Conservation (phyloP, 164 flowering plant genomes). For the Annona cherimola region DNA sequence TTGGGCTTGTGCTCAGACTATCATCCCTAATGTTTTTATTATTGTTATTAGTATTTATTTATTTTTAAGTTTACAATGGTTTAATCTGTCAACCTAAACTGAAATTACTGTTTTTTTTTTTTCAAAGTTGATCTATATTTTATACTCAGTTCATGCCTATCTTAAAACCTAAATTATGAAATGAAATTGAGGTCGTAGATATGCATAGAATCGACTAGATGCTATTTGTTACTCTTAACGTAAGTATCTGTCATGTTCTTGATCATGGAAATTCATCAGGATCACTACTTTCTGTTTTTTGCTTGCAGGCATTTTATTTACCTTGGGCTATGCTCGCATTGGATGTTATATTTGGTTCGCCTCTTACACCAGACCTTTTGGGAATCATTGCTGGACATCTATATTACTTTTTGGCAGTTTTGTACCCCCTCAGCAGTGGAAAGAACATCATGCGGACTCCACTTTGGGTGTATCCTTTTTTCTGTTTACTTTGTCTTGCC, state of each 20-base stretch:
- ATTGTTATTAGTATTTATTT: neutral
- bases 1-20: neutral
- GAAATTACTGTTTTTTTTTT: neutral
- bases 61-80: neutral
- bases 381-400: constrained; percentile 96
- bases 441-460: constrained; percentile 76
- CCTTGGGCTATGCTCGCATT: constrained; percentile 98
- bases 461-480: constrained; percentile 85
- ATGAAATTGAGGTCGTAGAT: too few species aligned
- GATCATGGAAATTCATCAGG: neutral
- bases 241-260: too few species aligned
- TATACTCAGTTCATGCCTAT: too few species aligned
- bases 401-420: constrained; percentile 84
- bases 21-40: neutral
- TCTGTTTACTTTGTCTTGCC: neutral
- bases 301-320: constrained; percentile 83
- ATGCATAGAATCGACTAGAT: too few species aligned
- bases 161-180: too few species aligned
- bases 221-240: too few species aligned
- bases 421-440: constrained; percentile 91
- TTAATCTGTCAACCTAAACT: neutral
- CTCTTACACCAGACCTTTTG: constrained; percentile 60
- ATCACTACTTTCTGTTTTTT: neutral
- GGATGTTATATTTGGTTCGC: constrained; percentile 92
- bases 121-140: too few species aligned